Conservation (phyloP, 176 grass and related monocot genomes). For the Tuctoria greenei region DNA sequence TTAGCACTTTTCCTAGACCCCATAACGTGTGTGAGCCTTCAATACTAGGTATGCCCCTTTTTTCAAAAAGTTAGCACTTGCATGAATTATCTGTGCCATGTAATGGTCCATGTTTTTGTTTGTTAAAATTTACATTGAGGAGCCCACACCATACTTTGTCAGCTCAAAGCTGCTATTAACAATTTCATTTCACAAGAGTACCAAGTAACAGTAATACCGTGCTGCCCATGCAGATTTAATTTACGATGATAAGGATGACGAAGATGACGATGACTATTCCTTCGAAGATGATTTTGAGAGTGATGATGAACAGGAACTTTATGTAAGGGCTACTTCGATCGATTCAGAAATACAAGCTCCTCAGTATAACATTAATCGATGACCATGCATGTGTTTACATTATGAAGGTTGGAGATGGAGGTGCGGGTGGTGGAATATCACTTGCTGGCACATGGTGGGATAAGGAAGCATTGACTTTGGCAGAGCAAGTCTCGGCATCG, state of each 20-base stretch:
- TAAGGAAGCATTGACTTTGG: conserved; percentile 78
- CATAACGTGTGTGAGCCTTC: neutral
- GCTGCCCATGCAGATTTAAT: conserved; percentile 36
- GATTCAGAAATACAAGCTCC: conserved; percentile 3
- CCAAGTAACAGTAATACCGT: neutral
- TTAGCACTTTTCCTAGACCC: neutral
- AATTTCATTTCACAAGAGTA: neutral
- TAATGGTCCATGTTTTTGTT: neutral
- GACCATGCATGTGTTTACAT: neutral
- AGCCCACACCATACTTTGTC: neutral
- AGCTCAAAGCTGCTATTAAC: neutral
- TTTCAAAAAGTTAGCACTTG: neutral
- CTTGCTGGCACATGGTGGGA: conserved; percentile 81
- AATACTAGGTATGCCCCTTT: neutral
- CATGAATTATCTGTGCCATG: neutral
- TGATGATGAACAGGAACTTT: conserved; percentile 57
- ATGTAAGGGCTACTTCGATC: conserved; percentile 37
- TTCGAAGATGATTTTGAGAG: conserved; percentile 56
- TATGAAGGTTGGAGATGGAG: conserved; percentile 89
- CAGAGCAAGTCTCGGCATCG: conserved; percentile 62
- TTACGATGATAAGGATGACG: conserved; percentile 29
- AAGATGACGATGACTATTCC: conserved; percentile 24
- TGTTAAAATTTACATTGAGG: neutral
- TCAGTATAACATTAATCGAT: conserved; percentile 10
- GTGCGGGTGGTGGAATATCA: conserved; percentile 81